Percentiles rank a stretch among this genome's conserved stretches.
Evolutionary conservation across 768 basidiomycete species (phyloP).

Genomic region (Hortiboletus campestris): DNA sequence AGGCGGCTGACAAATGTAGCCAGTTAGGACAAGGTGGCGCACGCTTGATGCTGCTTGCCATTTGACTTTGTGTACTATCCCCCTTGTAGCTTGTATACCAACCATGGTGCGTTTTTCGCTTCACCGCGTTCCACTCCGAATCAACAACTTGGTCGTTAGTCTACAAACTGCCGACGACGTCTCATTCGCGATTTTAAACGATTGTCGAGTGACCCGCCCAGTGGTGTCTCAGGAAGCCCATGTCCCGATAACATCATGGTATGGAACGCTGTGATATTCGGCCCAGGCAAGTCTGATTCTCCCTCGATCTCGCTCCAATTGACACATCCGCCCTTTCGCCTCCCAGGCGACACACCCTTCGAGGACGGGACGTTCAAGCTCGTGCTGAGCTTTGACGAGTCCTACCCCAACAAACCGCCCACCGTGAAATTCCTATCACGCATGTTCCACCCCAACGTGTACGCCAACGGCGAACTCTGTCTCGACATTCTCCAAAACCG

Average conservation of each 20-base stretch:
- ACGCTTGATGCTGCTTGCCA: conserved; percentile 9
- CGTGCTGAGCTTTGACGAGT: conserved; percentile 92
- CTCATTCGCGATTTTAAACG: conserved; percentile 98
- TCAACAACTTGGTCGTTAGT: conserved; percentile 44
- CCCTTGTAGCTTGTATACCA: neutral
- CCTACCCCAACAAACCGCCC: conserved; percentile 98
- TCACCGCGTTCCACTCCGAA: neutral
- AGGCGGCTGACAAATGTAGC: conserved; percentile 22
- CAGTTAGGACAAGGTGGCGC: neutral
- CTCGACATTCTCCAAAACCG: conserved; percentile 98
- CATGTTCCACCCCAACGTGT: conserved; percentile 99
- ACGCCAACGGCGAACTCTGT: conserved; percentile 97
- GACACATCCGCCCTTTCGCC: neutral
- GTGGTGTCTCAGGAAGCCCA: conserved; percentile 95
- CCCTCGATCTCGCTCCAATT: neutral
- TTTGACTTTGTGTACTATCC: neutral
- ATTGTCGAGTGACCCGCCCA: conserved; percentile 90
- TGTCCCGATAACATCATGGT: conserved; percentile 99
- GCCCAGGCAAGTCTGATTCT: conserved; percentile 69
- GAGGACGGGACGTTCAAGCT: conserved; percentile 99
- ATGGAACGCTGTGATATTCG: conserved; percentile 99
- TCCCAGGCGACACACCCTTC: conserved; percentile 91
- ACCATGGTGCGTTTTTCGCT: conserved; percentile 19
- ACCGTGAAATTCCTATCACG: conserved; percentile 94
- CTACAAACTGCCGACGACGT: conserved; percentile 90